Conservation (phyloP, 257 asterid genomes). For the Capsicum rhomboideum region DNA sequence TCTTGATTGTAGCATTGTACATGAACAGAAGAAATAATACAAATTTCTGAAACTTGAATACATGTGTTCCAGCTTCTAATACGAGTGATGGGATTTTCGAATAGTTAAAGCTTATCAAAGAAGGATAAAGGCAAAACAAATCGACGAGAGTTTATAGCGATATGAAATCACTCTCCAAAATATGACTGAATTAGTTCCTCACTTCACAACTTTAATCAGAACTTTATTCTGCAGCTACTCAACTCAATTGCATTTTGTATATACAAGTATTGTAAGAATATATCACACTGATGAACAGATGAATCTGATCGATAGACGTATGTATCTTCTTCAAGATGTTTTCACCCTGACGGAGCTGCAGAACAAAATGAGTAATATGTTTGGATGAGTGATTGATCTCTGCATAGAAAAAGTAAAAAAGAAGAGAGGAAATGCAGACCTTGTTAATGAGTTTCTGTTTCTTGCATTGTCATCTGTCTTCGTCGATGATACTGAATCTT, state of each 20-base stretch:
- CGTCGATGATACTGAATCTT: conserved; percentile 18
- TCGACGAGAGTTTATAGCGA: not conserved
- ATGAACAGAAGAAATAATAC: not conserved
- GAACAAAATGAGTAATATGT: not conserved
- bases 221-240: not conserved
- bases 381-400: not conserved
- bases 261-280: not conserved
- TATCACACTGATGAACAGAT: not conserved
- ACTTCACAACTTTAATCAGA: not conserved
- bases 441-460: conserved; percentile 32
- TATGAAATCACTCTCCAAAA: not conserved
- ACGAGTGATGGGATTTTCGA: not conserved
- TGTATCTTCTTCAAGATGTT: not conserved
- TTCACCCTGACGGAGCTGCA: not conserved
- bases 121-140: not conserved
- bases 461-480: conserved; percentile 36
- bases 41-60: not conserved
- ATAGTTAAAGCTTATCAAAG: not conserved
- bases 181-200: not conserved
- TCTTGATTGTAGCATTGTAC: not conserved
- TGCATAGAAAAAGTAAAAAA: not conserved
- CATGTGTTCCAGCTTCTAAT: not conserved
- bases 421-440: conserved; percentile 23
- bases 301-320: not conserved
- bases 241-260: not conserved